Evolutionary conservation across 2,329 filamentous ascomycete genomes (phyloP), one percentile per base, ranked within the genome.

Genomic region (Clarireedia hainanense): DNA sequence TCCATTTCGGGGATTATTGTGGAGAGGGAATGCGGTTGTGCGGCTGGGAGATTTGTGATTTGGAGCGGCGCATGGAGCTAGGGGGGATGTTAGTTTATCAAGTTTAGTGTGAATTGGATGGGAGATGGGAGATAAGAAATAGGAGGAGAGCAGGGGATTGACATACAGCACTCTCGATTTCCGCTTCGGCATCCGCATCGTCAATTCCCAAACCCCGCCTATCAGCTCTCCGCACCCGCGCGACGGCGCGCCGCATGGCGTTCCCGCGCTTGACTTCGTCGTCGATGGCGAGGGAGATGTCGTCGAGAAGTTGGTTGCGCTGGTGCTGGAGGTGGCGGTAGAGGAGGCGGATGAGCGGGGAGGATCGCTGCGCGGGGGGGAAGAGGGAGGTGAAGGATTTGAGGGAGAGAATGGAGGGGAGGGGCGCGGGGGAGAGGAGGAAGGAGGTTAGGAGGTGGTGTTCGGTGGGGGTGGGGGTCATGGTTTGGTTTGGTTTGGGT

Each of bases 321-420:
- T 91, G 81, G 57, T 84, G 79, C 65, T 94, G 88, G 2, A 95
- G 77, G 68, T 94, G 88, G 48, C 87, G 83, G 68, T 95, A 95
- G 5, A 96, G 76, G 9, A 60, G 56, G 50, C 62, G 60, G 40
- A 69, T 62, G 47, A 64, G 54, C 2, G 67, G 65, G 3, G 65
- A 66, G 14, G 66, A 64, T 56, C 64, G 65, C 36, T 65, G 62
- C 0, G 80, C 71, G 50, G 78, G 80, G 10, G 90, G 89, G 66
- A 95, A 94, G 43, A 92, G 78, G 27, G 84, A 78, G 45, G 81
- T 83, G 74, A 95, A 95, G 61, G 89, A 81, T 56, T 84, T 77
- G 47, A 91, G 78, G 6, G 89, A 85, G 63, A 91, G 75, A 66
- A 91, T 80, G 60, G 85, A 80, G 43, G 87, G 85, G 39, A 95